phyloP scores from a whole-genome alignment of 2,329 filamentous ascomycete genomes.

The Bipolaris bicolor region DNA sequence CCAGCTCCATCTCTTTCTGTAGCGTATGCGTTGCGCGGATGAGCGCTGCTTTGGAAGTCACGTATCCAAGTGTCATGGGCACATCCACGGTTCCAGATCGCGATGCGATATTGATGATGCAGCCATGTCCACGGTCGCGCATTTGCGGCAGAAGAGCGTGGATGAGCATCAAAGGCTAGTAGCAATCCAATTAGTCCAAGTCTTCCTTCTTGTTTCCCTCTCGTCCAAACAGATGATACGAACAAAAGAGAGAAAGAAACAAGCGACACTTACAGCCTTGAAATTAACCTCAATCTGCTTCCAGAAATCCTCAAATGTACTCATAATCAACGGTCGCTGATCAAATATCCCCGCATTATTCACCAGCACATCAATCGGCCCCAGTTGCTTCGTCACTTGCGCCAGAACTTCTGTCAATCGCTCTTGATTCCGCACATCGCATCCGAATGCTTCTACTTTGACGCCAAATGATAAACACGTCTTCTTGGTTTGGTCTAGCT shows the following conservation, averaged over 20 bases:
- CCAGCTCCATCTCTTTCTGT: slow-evolving; percentile 39
- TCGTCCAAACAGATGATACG: neutral
- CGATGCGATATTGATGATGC: slow-evolving; percentile 42
- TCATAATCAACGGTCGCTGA: slow-evolving; percentile 37
- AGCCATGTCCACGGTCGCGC: slow-evolving; percentile 32
- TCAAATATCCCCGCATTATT: slow-evolving; percentile 40
- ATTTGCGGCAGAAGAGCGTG: slow-evolving; percentile 34
- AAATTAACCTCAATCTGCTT: slow-evolving; percentile 43
- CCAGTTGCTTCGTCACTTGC: slow-evolving; percentile 28
- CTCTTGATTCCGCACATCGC: slow-evolving; percentile 30
- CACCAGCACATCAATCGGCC: slow-evolving; percentile 34
- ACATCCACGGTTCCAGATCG: slow-evolving; percentile 40
- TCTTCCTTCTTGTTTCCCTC: neutral
- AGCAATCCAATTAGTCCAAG: neutral
- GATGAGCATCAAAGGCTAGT: slow-evolving; percentile 34
- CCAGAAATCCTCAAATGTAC: slow-evolving; percentile 35
- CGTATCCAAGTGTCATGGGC: slow-evolving; percentile 41
- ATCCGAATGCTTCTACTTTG: slow-evolving; percentile 28
- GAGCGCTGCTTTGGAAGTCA: slow-evolving; percentile 36
- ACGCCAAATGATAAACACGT: slow-evolving; percentile 29
- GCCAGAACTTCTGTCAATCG: slow-evolving; percentile 21
- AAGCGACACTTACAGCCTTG: slow-evolving; percentile 23
- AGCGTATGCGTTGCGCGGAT: slow-evolving; percentile 40
- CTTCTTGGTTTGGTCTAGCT: slow-evolving; percentile 26
- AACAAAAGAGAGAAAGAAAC: no score